Base-by-base conservation (phyloP, 2,329 filamentous ascomycete genomes). In the Aspergillus fumigatiaffinis region DNA sequence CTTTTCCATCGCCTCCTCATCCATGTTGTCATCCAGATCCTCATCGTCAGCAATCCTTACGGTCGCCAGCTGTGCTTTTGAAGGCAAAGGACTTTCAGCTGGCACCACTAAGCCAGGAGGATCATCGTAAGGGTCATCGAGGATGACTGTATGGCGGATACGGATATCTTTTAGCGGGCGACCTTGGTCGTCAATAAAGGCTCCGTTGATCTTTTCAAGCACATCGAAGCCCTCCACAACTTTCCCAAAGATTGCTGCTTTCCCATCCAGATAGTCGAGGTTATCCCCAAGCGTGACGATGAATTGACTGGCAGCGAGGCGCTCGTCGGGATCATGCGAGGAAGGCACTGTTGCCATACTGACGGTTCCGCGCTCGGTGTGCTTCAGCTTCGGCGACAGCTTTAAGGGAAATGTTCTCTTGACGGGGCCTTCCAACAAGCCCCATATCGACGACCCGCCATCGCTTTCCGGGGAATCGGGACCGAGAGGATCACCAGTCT, bases 171-270 rank as follows among this genome's bases (percentile, higher is more conserved):
- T 92, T 35, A 99, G 81, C 1, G 94, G 94, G 60, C 92, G 84
- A 21, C 92, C 92, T 57, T 87, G 88, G 42, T 91, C 86, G 71
- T 97, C 93, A 56, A 92, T 86, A 62, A 97, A 96, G 17, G 92
- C 86, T 41, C 86, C 84, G 72, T 97, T 97, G 77, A 97, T 91
- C 77, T 93, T 95, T 71, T 97, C 92, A 52, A 99, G 78, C 8
- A 87, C 88, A 75, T 97, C 93, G 63, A 97, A 97, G 0, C 94
- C 94, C 75, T 99, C 93, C 0, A 96, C 94, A 0, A 97, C 92
- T 66, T 92, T 92, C 57, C 92, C 93, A 71, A 97, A 99, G 50
- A 97, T 89, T 28, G 92, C 91, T n/a, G 91, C 92, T 71, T 94
- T 96, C 61, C 91, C 92, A 70, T 99, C 91, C 32, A 97, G 77